Conservation (phyloP, 2,329 filamentous ascomycete genomes). For the Exophiala bonariae region DNA sequence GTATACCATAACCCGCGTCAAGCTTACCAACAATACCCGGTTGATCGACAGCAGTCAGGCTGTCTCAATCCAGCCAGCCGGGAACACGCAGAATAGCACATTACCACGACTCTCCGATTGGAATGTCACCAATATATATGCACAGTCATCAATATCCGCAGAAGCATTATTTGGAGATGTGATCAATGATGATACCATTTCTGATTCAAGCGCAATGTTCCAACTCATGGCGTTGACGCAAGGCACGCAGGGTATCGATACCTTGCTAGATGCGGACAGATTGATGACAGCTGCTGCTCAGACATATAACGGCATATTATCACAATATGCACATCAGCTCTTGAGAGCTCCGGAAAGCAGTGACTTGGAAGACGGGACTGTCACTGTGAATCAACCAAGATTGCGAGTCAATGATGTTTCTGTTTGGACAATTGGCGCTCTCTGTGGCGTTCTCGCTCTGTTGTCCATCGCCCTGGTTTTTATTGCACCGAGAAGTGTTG, state of each 20-base stretch:
- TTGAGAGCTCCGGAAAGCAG: constrained; percentile 12
- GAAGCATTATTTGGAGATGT: constrained; percentile 22
- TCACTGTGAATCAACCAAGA: constrained; percentile 14
- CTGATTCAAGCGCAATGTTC: constrained; percentile 21
- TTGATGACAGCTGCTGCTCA: constrained; percentile 20
- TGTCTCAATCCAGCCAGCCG: constrained; percentile 19
- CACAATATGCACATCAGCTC: constrained; percentile 24
- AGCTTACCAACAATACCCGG: constrained; percentile 25
- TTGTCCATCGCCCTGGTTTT: constrained; percentile 23
- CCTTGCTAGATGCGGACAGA: constrained; percentile 19
- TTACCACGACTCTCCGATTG: constrained; percentile 27
- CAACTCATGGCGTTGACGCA: constrained; percentile 23
- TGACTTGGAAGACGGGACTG: constrained; percentile 13
- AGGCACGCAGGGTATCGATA: constrained; percentile 15
- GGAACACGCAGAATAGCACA: constrained; percentile 32
- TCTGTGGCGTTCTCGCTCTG: constrained; percentile 19
- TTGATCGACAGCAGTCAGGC: constrained; percentile 12
- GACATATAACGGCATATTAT: constrained; percentile 25
- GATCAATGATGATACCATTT: constrained; percentile 10
- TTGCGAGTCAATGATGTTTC: constrained; percentile 24
- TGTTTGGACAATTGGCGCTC: constrained; percentile 22
- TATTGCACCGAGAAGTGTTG: constrained; percentile 24
- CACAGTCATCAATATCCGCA: constrained; percentile 15
- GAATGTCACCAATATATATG: constrained; percentile 23
- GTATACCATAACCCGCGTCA: constrained; percentile 22